A percentile compares a stretch with the other conserved stretches of the same genome.
These are phyloP conservation scores for Seiridium unicorne DNA, from an alignment of 2,329 filamentous ascomycete genomes.

Conservation along the genomic window DNA sequence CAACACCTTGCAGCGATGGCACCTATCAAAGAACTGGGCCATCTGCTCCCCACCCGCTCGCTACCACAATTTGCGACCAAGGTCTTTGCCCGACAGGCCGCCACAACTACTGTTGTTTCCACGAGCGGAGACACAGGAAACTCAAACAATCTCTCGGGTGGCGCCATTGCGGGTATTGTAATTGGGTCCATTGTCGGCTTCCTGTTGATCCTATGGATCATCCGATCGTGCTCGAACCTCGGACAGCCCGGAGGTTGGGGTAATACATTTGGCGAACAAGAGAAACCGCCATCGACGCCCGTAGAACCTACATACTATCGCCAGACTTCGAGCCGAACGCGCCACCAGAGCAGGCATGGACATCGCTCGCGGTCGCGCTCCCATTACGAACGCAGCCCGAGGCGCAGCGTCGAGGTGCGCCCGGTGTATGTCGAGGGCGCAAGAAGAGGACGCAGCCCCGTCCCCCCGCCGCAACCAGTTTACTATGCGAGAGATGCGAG, in stretches of 20 bases:
- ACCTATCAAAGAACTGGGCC: not conserved
- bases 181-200: slow-evolving; percentile 46
- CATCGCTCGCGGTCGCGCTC: not conserved
- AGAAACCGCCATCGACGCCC: slow-evolving; percentile 16
- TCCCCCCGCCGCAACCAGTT: not conserved
- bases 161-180: slow-evolving; percentile 51
- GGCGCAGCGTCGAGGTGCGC: slow-evolving; percentile 2
- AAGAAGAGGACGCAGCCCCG: not conserved
- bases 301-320: not conserved
- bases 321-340: not conserved
- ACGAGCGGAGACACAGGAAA: slow-evolving; percentile 14
- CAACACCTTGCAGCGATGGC: not conserved
- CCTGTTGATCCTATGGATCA: slow-evolving; percentile 44
- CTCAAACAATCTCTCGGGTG: slow-evolving; percentile 36
- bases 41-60: not conserved
- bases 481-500: slow-evolving; percentile 3
- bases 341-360: not conserved
- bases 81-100: slow-evolving; percentile 19
- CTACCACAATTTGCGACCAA: not conserved
- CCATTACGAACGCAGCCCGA: not conserved
- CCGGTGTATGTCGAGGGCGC: slow-evolving; percentile 1
- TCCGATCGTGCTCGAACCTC: slow-evolving; percentile 42
- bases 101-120: slow-evolving; percentile 23
- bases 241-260: slow-evolving; percentile 26
- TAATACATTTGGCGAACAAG: slow-evolving; percentile 21